Evolutionary conservation across 2,329 filamentous ascomycete genomes (phyloP).

Genomic region (Verticillium tricorpus): DNA sequence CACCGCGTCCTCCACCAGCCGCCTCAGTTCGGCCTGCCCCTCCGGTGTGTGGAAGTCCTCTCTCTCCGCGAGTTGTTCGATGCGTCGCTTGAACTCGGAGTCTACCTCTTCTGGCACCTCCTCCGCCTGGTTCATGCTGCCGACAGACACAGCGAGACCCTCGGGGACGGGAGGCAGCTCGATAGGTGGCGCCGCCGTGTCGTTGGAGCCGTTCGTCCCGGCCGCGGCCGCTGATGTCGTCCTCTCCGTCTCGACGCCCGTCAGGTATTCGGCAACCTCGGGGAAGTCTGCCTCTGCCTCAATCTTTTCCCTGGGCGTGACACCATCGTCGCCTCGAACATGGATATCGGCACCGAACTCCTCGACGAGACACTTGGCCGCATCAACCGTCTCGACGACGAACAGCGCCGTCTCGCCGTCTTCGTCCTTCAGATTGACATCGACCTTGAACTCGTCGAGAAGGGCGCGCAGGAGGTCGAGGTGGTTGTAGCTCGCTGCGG

Average conservation of each 20-base stretch:
- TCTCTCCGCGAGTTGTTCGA: slow-evolving; percentile 81
- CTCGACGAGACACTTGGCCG: slow-evolving; percentile 75
- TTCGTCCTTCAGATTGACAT: slow-evolving; percentile 80
- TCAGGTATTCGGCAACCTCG: slow-evolving; percentile 68
- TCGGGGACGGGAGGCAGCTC: slow-evolving; percentile 63
- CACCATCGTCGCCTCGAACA: slow-evolving; percentile 66
- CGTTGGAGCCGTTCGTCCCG: slow-evolving; percentile 13
- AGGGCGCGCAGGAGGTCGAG: slow-evolving; percentile 72
- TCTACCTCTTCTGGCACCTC: slow-evolving; percentile 64
- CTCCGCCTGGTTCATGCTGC: slow-evolving; percentile 62
- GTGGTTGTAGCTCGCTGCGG: slow-evolving; percentile 89
- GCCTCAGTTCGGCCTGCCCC: slow-evolving; percentile 73
- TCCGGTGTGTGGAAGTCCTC: slow-evolving; percentile 79
- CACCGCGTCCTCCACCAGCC: slow-evolving; percentile 77
- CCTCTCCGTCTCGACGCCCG: slow-evolving; percentile 23
- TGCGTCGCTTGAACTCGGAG: slow-evolving; percentile 76
- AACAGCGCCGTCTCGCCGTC: slow-evolving; percentile 95
- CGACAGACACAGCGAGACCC: slow-evolving; percentile 73
- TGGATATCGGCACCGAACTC: slow-evolving; percentile 69
- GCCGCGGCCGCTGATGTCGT: slow-evolving; percentile 20
- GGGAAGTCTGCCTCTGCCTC: slow-evolving; percentile 74
- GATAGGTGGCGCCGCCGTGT: slow-evolving; percentile 17
- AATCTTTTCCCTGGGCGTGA: slow-evolving; percentile 79
- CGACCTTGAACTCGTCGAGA: slow-evolving; percentile 69
- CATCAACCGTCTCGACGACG: slow-evolving; percentile 76